These are phyloP conservation scores for Chrysanthemum makinoi DNA, from an alignment of 129 eudicot genomes.

Conservation along the genomic window DNA sequence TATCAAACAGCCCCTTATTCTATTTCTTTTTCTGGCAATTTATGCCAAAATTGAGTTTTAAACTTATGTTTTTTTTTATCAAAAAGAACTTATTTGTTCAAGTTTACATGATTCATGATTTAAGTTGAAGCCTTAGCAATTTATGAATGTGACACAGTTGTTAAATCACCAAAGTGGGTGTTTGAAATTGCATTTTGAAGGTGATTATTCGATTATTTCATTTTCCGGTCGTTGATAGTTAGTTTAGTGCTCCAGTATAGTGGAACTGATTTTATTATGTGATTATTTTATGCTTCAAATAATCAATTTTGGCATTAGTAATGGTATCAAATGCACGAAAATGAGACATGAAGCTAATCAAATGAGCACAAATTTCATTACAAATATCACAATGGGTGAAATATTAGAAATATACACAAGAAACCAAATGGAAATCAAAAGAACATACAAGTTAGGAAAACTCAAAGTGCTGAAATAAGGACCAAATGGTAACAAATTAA, in stretches of 20 bases:
- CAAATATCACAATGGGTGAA: constrained; percentile 21
- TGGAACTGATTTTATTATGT: too few relatives aligned
- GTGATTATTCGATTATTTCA: too few relatives aligned
- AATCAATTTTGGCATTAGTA: not conserved
- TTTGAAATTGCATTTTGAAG: too few relatives aligned
- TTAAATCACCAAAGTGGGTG: too few relatives aligned
- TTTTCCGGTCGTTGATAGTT: too few relatives aligned
- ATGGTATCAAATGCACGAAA: constrained; percentile 2
- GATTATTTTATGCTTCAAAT: too few relatives aligned
- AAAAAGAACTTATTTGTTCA: not conserved
- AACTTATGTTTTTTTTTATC: not conserved
- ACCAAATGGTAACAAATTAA: constrained; percentile 13
- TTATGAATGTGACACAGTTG: too few relatives aligned
- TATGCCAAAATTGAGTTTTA: not conserved
- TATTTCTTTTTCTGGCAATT: not conserved
- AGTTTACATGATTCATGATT: too few relatives aligned
- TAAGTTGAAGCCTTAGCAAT: too few relatives aligned
- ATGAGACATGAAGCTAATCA: not conserved
- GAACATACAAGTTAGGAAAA: constrained; percentile 19
- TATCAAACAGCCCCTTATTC: too few relatives aligned
- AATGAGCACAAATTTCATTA: constrained; percentile 24
- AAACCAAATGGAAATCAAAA: constrained; percentile 21
- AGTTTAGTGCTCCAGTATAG: too few relatives aligned
- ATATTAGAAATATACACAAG: constrained; percentile 5
- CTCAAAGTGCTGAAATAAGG: not conserved